Percentiles rank a stretch among this genome's conserved stretches.
Conservation (phyloP, 163 green algal genomes). For the Smithsoniella earleae region DNA sequence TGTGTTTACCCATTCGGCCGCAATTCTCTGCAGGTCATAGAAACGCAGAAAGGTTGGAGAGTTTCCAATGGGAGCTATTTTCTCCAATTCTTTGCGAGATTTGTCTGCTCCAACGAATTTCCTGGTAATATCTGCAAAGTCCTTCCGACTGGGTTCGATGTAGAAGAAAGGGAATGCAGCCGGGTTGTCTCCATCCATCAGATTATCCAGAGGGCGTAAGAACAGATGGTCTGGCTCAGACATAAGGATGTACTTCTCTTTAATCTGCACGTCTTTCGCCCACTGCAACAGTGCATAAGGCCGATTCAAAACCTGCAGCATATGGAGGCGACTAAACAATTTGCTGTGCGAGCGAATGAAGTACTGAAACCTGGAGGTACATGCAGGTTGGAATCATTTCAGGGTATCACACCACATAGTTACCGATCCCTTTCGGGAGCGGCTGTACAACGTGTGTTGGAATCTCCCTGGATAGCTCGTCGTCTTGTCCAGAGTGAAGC, state of each 20-base stretch:
- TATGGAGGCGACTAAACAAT: too few relatives aligned
- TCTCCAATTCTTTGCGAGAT: slow-evolving; percentile 48
- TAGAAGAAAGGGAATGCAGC: slow-evolving; percentile 80
- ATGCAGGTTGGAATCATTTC: background rate
- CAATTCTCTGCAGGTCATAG: slow-evolving; percentile 60
- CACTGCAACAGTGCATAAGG: slow-evolving; percentile 67
- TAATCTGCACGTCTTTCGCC: slow-evolving; percentile 49
- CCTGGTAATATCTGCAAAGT: slow-evolving; percentile 51
- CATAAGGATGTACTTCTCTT: slow-evolving; percentile 92
- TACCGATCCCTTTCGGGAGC: slow-evolving; percentile 47
- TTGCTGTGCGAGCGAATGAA: background rate
- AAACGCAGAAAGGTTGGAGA: slow-evolving; percentile 71
- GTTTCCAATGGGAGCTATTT: slow-evolving; percentile 81
- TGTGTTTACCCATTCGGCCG: slow-evolving; percentile 71
- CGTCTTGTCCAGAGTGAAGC: slow-evolving; percentile 70
- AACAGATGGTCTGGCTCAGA: slow-evolving; percentile 91
- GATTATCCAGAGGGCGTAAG: slow-evolving; percentile 74
- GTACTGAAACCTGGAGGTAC: slow-evolving; percentile 4
- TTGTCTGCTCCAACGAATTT: slow-evolving; percentile 57
- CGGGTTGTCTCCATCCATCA: slow-evolving; percentile 57
- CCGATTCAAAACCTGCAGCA: slow-evolving; percentile 44
- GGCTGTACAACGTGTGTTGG: slow-evolving; percentile 76
- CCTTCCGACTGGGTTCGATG: slow-evolving; percentile 54
- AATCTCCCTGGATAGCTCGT: slow-evolving; percentile 84
- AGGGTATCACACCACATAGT: slow-evolving; percentile 46